phyloP scores from a whole-genome alignment of 2,329 filamentous ascomycete genomes.

The Gyromitra esculenta region DNA sequence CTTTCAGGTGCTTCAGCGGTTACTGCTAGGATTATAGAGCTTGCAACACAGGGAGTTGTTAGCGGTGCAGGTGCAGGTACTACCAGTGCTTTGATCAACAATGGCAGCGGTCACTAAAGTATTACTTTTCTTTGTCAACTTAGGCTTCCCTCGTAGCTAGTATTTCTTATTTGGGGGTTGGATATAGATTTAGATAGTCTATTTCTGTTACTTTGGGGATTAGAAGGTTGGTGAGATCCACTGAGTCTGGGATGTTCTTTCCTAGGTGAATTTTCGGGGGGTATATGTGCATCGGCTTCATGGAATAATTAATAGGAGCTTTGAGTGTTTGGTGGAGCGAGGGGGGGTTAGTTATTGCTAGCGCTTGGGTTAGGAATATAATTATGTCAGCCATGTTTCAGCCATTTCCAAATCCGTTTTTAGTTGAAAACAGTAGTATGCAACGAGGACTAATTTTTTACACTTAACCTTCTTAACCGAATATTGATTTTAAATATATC shows the following conservation, averaged over 20 bases:
- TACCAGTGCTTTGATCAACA: constrained; percentile 49
- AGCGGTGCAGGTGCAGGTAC: constrained; percentile 29
- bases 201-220: not conserved
- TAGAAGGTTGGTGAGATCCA: not conserved
- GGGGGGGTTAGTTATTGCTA: not conserved
- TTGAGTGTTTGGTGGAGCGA: not conserved
- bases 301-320: not conserved
- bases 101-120: constrained; percentile 36
- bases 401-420: not conserved
- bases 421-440: not conserved
- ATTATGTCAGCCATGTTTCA: constrained; percentile 6
- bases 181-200: not conserved
- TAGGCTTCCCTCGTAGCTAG: not conserved
- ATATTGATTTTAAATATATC: no score
- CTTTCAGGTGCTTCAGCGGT: constrained; percentile 48
- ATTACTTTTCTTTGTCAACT: not conserved
- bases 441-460: not conserved
- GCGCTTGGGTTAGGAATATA: constrained; percentile 10
- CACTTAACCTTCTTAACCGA: no score
- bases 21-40: constrained; percentile 43
- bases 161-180: not conserved
- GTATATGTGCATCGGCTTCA: not conserved
- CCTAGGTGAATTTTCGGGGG: not conserved
- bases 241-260: not conserved
- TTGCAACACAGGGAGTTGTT: constrained; percentile 46